Conservation (phyloP, 768 basidiomycete species). For the Lentinula aciculospora region DNA sequence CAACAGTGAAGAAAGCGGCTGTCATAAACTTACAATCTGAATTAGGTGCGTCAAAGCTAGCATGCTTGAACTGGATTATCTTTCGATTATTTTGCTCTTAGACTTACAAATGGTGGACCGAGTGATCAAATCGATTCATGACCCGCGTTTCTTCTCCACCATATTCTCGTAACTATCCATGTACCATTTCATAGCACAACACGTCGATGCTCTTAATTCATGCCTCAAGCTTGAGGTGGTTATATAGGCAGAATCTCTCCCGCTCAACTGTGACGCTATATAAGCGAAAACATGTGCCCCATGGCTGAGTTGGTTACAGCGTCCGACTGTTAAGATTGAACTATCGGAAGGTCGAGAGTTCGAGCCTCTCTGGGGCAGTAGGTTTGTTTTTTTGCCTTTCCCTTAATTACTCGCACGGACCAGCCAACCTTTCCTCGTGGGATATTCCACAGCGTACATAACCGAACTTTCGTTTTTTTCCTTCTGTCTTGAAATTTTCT, state of each 20-base stretch:
- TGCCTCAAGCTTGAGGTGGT: neutral
- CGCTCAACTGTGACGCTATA: too few species aligned
- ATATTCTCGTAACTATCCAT: slow-evolving; percentile 18
- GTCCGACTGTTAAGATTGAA: slow-evolving; percentile 57
- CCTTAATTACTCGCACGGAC: neutral
- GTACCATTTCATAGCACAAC: neutral
- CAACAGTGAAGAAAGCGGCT: slow-evolving; percentile 34
- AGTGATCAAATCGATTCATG: slow-evolving; percentile 30
- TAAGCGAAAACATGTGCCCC: slow-evolving; percentile 36
- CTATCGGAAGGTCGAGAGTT: slow-evolving; percentile 67
- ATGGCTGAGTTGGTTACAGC: slow-evolving; percentile 77
- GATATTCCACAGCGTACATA: neutral
- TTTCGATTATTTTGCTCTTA: slow-evolving; percentile 4
- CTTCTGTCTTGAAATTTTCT: too few species aligned
- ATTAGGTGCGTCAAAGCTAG: slow-evolving; percentile 29
- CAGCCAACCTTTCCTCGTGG: neutral
- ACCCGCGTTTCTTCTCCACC: slow-evolving; percentile 26
- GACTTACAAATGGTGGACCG: slow-evolving; percentile 35
- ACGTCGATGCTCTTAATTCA: neutral
- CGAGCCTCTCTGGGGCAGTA: slow-evolving; percentile 60
- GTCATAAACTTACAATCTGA: slow-evolving; percentile 38
- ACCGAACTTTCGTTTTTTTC: too few species aligned
- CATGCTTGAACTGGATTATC: neutral
- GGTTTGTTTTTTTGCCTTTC: neutral
- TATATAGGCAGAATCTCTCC: too few species aligned